Conservation (phyloP, 23 red algal genomes). For the Gracilariopsis chorda region DNA sequence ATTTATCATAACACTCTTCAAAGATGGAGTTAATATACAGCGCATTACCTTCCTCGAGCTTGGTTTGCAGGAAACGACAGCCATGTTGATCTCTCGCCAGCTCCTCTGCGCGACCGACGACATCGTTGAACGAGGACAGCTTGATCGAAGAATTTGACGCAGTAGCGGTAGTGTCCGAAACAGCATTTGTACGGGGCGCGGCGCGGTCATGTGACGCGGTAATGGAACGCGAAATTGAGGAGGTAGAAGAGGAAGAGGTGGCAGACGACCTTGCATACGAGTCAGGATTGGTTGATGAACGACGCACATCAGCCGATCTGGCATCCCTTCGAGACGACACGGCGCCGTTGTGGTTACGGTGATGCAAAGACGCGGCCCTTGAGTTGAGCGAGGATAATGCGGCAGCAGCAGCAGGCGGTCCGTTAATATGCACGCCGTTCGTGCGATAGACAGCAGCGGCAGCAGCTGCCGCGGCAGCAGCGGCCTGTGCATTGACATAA, state of each 20-base stretch:
- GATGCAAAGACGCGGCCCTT: conserved; percentile 5
- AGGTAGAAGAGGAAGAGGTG: not conserved
- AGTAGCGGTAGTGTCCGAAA: not conserved
- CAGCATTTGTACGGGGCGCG: not conserved
- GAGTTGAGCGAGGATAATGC: not conserved
- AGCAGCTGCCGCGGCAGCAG: conserved; percentile 45
- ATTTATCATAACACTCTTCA: conserved; percentile 88
- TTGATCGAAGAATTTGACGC: not conserved
- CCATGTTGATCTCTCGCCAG: conserved; percentile 96
- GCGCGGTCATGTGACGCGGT: not conserved
- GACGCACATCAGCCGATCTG: not conserved
- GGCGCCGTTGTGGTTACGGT: not conserved
- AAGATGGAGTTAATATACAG: conserved; percentile 78
- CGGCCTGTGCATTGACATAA: conserved; percentile 59
- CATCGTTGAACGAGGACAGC: conserved; percentile 59
- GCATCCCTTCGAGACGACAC: not conserved
- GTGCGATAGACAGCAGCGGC: conserved; percentile 57
- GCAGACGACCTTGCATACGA: conserved; percentile 9
- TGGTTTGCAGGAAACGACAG: conserved; percentile 86
- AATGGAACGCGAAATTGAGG: not conserved
- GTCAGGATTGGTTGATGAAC: not conserved
- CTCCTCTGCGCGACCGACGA: conserved; percentile 82
- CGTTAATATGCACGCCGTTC: conserved; percentile 47
- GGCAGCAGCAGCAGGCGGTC: not conserved
- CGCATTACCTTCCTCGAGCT: conserved; percentile 78